Conservation (phyloP, 306 rosid species). For the Quercus bicolor region DNA sequence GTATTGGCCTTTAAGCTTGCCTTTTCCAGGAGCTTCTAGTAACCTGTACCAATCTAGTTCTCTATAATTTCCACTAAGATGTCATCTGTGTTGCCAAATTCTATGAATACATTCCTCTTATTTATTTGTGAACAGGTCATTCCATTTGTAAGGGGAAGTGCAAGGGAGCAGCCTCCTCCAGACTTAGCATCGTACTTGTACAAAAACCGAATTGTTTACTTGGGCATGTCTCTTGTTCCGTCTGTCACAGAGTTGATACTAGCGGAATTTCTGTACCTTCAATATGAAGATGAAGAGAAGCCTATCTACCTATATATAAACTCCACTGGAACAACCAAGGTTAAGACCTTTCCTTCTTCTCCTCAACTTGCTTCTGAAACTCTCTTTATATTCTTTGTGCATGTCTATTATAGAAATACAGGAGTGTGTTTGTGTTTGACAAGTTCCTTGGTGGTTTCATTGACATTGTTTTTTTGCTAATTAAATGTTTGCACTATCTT, state of each 20-base stretch:
- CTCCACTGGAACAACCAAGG: conserved; percentile 98
- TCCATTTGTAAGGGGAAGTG: conserved; percentile 83
- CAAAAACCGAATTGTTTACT: conserved; percentile 84
- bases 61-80: neutral
- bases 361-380: neutral
- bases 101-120: neutral
- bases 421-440: no score
- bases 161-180: conserved; percentile 97
- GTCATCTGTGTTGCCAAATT: neutral
- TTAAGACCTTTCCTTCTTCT: conserved; percentile 7
- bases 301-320: conserved; percentile 88
- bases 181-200: conserved; percentile 89
- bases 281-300: conserved; percentile 68
- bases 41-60: neutral
- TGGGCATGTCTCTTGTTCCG: conserved; percentile 96
- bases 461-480: no score
- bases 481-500: neutral
- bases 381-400: neutral
- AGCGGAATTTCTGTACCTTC: conserved; percentile 92
- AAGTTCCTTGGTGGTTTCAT: no score
- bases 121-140: conserved; percentile 62
- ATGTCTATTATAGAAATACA: neutral
- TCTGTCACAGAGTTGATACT: conserved; percentile 88
- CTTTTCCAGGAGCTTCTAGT: no score
- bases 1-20: no score